These are phyloP conservation scores for Alternaria solani DNA, from an alignment of 2,329 filamentous ascomycete species.

Conservation along the genomic window DNA sequence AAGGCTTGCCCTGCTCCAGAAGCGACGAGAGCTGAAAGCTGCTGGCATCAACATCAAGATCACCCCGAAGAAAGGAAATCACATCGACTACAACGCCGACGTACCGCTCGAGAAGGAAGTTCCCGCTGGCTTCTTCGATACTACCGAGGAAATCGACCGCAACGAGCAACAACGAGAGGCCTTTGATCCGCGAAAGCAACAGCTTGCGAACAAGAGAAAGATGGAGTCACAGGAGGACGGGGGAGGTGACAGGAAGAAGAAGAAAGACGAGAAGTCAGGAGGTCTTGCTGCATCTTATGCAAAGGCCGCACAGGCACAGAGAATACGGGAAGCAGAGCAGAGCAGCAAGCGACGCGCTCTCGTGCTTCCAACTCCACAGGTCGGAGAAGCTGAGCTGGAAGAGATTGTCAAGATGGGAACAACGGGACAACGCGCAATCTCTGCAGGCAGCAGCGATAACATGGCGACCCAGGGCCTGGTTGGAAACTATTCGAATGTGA, in stretches of 20 bases:
- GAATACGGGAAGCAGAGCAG: conserved; percentile 93
- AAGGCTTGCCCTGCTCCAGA: conserved; percentile 87
- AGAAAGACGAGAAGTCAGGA: conserved; percentile 80
- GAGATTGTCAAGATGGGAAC: conserved; percentile 99
- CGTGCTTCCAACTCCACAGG: conserved; percentile 87
- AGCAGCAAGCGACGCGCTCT: conserved; percentile 89
- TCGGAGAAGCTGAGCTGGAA: conserved; percentile 90
- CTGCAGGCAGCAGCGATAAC: conserved; percentile 81
- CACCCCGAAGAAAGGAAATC: conserved; percentile 85
- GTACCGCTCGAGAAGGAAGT: conserved; percentile 97
- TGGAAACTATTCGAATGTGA: conserved; percentile 83
- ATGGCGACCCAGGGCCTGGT: conserved; percentile 85
- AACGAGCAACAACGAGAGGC: conserved; percentile 86
- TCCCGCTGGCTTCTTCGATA: conserved; percentile 91
- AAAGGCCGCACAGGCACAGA: conserved; percentile 93
- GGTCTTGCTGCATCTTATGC: conserved; percentile 86
- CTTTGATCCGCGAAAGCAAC: conserved; percentile 93
- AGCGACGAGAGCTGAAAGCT: conserved; percentile 94
- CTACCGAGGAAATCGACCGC: conserved; percentile 76
- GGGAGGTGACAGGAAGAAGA: conserved; percentile 80
- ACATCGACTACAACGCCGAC: conserved; percentile 99
- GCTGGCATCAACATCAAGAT: conserved; percentile 99
- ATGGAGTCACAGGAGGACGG: conserved; percentile 86
- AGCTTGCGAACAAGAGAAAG: conserved; percentile 90
- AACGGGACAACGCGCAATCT: conserved; percentile 84